A percentile compares a stretch with the other conserved stretches of the same genome.
phyloP scores from a whole-genome alignment of 2,329 filamentous ascomycete species.

The Fusarium circinatum region DNA sequence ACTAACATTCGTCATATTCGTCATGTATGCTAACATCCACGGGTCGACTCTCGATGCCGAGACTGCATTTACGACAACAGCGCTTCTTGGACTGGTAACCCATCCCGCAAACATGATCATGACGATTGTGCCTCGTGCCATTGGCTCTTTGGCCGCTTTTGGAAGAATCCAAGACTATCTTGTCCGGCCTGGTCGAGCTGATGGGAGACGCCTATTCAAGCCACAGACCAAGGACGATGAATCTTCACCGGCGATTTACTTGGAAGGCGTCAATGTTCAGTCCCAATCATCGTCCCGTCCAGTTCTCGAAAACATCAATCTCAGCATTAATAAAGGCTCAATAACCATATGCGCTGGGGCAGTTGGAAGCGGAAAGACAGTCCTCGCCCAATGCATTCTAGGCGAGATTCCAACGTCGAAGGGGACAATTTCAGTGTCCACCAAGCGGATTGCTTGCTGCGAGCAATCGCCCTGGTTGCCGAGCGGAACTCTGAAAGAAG shows the following conservation, averaged over 20 bases:
- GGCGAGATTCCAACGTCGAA: neutral
- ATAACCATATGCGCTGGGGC: neutral
- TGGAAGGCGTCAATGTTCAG: neutral
- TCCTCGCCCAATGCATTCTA: neutral
- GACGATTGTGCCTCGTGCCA: neutral
- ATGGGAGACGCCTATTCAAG: neutral
- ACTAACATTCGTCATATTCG: neutral
- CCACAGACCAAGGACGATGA: accelerated
- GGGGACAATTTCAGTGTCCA: neutral
- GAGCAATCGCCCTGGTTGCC: neutral
- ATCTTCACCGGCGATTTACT: neutral
- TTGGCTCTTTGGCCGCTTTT: neutral
- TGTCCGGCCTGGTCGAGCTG: neutral
- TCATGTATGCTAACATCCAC: neutral
- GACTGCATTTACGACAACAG: neutral
- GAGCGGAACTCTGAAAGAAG: neutral
- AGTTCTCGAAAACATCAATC: neutral
- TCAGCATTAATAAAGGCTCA: neutral
- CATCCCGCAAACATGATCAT: neutral
- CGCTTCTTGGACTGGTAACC: neutral
- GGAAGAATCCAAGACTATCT: neutral
- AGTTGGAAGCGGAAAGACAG: neutral
- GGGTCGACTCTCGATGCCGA: neutral
- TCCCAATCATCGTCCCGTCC: accelerated
- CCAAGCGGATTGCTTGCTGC: neutral